Base-by-base conservation (phyloP, 345 rosid species). In the Camelina sativa region DNA sequence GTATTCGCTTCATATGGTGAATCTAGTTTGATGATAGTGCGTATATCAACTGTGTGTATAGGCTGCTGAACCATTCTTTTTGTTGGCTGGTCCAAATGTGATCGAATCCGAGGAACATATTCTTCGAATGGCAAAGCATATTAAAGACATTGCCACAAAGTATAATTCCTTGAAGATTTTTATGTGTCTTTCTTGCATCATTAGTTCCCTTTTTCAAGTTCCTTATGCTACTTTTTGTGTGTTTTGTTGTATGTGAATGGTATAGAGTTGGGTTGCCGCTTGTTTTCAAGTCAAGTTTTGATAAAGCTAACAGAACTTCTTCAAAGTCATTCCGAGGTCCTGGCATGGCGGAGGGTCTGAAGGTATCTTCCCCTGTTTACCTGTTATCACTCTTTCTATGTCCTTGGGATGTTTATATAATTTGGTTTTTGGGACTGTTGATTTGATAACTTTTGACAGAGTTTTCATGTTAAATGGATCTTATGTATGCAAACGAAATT, bases 301-400 rank as follows among this genome's bases (percentile, higher is more conserved):
- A 95, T 82, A 95, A 95, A 84, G 98, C 99, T 68, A 92, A 92
- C 73, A 70, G 97, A 74, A 92, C 98, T 20, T 95, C 99, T 56
- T 90, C 94, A 1, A 90, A 90, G 80, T 95, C 98, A 8, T 95
- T 92, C 76, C 94, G 99, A 1, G 99, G 98, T 66, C 97, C 99
- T 3, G 97, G 98, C 80, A 80, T 95, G 91, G 83, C 22, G 50
- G 91, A 95, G 84, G 99, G 99, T 76, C 80, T 95, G 67, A 89
- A 92, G 96, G 99, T 95, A 64, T 65, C 58, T 50, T 64, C 60
- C 62, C 32, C 53, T 65, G 20, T 48, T 65, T 41, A 17, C 47
- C 47, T 47, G 50, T 3, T 6, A 22, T 58, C 64, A 16, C 59
- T 70, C 52, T 2, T 16, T 62, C 17, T 17, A 8, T 47, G n/a